A percentile compares a stretch with the other conserved stretches of the same genome.
These are phyloP conservation scores for Calonectria pseudoreteaudii DNA, from an alignment of 2,329 filamentous ascomycete genomes.

Conservation along the genomic window DNA sequence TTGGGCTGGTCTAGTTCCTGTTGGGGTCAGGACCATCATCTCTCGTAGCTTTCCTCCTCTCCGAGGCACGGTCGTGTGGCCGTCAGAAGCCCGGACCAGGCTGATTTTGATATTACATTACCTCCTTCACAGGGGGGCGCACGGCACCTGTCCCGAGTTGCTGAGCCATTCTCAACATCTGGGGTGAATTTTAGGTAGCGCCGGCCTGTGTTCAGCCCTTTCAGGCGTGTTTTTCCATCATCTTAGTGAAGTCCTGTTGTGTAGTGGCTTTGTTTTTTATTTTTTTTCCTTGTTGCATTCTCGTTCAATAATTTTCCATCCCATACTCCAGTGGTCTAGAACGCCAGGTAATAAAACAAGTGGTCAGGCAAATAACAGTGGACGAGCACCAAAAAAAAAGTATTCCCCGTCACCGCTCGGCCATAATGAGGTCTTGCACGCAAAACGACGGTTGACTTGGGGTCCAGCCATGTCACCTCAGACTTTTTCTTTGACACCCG, in stretches of 20 bases:
- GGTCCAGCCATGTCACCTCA: neutral
- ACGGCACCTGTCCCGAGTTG: neutral
- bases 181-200: neutral
- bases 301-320: neutral
- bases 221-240: neutral
- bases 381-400: neutral
- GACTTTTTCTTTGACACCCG: neutral
- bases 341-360: neutral
- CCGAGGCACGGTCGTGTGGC: neutral
- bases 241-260: neutral
- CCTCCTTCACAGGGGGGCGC: neutral
- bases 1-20: neutral
- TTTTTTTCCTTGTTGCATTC: neutral
- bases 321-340: neutral
- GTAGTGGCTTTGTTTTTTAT: slow-evolving; percentile 16
- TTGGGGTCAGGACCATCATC: neutral
- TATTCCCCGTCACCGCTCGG: neutral
- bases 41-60: slow-evolving; percentile 3
- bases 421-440: neutral
- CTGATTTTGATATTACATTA: slow-evolving; percentile 8
- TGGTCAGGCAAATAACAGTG: neutral
- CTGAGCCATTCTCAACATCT: neutral
- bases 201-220: neutral
- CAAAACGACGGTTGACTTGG: neutral
- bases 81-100: neutral